Evolutionary conservation across 495 filamentous ascomycete genomes (phyloP).

Genomic region (Aspergillus affinis): DNA sequence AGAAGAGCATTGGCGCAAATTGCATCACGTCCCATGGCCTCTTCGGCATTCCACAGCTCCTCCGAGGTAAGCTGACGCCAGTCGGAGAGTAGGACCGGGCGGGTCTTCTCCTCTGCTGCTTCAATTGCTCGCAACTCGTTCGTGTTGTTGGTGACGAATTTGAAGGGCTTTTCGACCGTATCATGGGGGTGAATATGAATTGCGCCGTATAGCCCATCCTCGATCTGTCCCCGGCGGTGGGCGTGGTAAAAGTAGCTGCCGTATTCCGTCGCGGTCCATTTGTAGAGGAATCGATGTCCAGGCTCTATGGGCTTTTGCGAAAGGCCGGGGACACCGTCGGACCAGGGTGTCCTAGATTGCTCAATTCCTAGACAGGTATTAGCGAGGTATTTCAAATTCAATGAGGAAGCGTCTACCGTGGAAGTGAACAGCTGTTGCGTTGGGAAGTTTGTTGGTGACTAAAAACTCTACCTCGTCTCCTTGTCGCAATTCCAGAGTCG

Average conservation of each 20-base stretch:
- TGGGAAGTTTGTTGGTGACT: constrained; percentile 55
- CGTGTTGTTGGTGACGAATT: constrained; percentile 40
- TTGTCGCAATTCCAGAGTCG: constrained; percentile 56
- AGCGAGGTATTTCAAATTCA: background rate
- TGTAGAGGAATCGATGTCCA: constrained; percentile 47
- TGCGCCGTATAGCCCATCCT: constrained; percentile 55
- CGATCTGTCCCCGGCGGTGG: constrained; percentile 50
- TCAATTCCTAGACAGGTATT: constrained; percentile 27
- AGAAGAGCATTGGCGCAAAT: constrained; percentile 50
- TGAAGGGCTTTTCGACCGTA: constrained; percentile 42
- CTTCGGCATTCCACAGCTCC: constrained; percentile 37
- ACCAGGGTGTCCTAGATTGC: constrained; percentile 47
- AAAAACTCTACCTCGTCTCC: constrained; percentile 61
- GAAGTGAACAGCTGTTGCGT: constrained; percentile 53
- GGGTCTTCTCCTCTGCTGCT: constrained; percentile 41
- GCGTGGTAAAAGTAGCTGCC: constrained; percentile 50
- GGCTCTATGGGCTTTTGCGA: constrained; percentile 45
- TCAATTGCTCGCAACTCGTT: constrained; percentile 43
- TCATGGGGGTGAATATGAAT: constrained; percentile 44
- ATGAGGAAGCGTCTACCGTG: constrained; percentile 36
- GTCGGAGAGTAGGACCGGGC: constrained; percentile 53
- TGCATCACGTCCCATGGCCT: constrained; percentile 38
- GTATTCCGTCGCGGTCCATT: constrained; percentile 38
- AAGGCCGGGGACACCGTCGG: constrained; percentile 55
- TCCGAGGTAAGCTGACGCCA: constrained; percentile 51